Evolutionary conservation across 1,139 yeast genomes (phyloP).

Genomic region (Zygoascus sp.): DNA sequence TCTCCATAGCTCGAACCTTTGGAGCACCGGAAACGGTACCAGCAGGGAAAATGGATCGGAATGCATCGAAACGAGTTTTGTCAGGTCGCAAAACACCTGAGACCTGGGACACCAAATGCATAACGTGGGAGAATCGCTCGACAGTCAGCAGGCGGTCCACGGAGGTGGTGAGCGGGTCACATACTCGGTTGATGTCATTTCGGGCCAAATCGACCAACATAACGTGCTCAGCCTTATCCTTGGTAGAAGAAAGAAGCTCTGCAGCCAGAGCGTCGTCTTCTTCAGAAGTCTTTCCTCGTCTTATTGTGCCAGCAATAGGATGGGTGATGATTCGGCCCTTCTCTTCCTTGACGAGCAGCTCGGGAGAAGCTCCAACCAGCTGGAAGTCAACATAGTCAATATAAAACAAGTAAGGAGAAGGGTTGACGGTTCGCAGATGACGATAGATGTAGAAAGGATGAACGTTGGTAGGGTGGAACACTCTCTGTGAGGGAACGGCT

Average conservation of each 20-base stretch:
- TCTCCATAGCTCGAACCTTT: slow-evolving; percentile 92
- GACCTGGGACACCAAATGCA: slow-evolving; percentile 93
- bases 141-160: slow-evolving; percentile 87
- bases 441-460: slow-evolving; percentile 96
- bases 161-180: slow-evolving; percentile 74
- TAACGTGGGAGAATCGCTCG: slow-evolving; percentile 94
- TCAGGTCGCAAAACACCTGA: slow-evolving; percentile 82
- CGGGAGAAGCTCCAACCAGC: slow-evolving; percentile 96
- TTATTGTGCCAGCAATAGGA: slow-evolving; percentile 96
- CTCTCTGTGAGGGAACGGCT: slow-evolving; percentile 96
- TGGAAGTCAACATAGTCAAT: slow-evolving; percentile 89
- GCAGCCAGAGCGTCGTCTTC: slow-evolving; percentile 85
- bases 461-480: slow-evolving; percentile 87
- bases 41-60: slow-evolving; percentile 96
- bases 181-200: slow-evolving; percentile 91
- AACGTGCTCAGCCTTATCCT: slow-evolving; percentile 96
- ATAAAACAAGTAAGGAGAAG: slow-evolving; percentile 93
- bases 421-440: slow-evolving; percentile 91
- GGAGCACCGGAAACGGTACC: slow-evolving; percentile 99
- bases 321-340: slow-evolving; percentile 80
- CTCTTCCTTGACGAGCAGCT: slow-evolving; percentile 80
- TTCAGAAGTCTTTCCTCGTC: slow-evolving; percentile 81
- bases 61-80: slow-evolving; percentile 90
- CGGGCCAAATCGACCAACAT: slow-evolving; percentile 97
- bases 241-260: slow-evolving; percentile 67